Percentiles rank a stretch among this genome's conserved stretches.
Evolutionary conservation across 208 protist species (phyloP).

Genomic region (Wallacemonas sp.): DNA sequence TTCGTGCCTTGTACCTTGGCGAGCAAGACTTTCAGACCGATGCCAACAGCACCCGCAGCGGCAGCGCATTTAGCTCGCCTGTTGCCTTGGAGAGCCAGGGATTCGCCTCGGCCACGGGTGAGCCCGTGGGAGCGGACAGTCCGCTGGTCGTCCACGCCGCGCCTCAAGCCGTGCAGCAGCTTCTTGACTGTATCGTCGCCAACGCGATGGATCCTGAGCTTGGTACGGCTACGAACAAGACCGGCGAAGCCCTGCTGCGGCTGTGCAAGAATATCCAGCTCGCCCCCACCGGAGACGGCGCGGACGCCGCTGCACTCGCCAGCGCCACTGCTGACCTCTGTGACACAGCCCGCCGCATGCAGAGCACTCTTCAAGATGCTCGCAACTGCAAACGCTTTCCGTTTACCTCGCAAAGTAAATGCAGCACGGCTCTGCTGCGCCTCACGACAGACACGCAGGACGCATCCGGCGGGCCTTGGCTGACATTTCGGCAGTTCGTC

Average conservation of each 20-base stretch:
- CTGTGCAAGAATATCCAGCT: constrained; percentile 23
- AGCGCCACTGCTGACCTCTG: constrained; percentile 18
- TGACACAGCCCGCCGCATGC: constrained; percentile 25
- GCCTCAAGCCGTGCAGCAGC: constrained; percentile 27
- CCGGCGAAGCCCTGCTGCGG: constrained; percentile 62
- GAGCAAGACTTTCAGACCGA: constrained; percentile 26
- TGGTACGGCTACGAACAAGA: constrained; percentile 62
- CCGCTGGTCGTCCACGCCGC: constrained; percentile 25
- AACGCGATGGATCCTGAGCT: constrained; percentile 63
- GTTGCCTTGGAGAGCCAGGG: neutral
- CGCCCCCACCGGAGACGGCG: neutral
- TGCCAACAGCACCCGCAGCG: neutral
- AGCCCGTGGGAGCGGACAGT: neutral
- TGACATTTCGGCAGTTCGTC: constrained; percentile 39
- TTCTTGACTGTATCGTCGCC: constrained; percentile 68
- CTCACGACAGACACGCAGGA: constrained; percentile 10
- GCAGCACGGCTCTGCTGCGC: constrained; percentile 55
- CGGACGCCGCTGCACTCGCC: neutral
- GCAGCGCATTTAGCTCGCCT: constrained; percentile 1
- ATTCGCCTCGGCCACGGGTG: neutral
- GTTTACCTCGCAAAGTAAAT: constrained; percentile 78
- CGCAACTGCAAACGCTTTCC: constrained; percentile 52
- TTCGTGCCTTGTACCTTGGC: constrained; percentile 56
- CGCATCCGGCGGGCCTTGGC: too few species aligned
- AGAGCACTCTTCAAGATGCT: constrained; percentile 41